Base-by-base conservation (phyloP, 2,329 filamentous ascomycete species). In the Aspergillus fijiensis region DNA sequence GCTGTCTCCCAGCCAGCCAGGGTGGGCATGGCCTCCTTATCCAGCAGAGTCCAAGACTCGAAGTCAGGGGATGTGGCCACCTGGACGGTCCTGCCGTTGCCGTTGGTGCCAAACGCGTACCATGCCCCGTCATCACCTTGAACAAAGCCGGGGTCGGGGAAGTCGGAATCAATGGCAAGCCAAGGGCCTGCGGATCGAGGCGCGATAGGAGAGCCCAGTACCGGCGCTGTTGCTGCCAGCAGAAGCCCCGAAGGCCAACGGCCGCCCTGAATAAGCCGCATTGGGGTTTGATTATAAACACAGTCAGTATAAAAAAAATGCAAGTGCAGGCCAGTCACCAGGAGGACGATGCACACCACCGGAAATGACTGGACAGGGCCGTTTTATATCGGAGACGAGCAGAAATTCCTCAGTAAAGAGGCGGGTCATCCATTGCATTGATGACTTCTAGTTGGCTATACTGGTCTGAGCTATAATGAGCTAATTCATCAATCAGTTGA, bases 61-160 rank as follows among this genome's bases (percentile, higher is more conserved):
- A 84, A 79, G 45, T 81, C 77, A 2, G 74, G 63, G 2, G 82
- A 81, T 4, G 68, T 75, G 11, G 85, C 85, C 3, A 82, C 76
- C 61, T 85, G 85, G 12, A 86, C 77, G 63, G 84, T 76, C 23
- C 77, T 75, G 51, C 77, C 79, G 48, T 79, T 79, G 53, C 74
- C 76, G 49, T 75, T 77, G 1, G 83, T 85, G 2, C 77, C 83
- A 67, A 86, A 87, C 7, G 84, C 81, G 65, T 85, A 84, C 57
- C 58, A 62, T 19, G 16, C 10, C 29, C 57, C 60, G 29, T 55
- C 35, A 33, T 55, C 50, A 2, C 39, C 58, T 23, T 60, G 29
- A 9, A 62, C 35, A 33, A 60, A 57, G 19, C 53, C 55, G 2
- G 60, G 60, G 57, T 62, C 60, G 3, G 60, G 60, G 51, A 62